Evolutionary conservation across 208 protist species (phyloP), one percentile per base, ranked within the genome.

Genomic region (Naegleria fowleri): DNA sequence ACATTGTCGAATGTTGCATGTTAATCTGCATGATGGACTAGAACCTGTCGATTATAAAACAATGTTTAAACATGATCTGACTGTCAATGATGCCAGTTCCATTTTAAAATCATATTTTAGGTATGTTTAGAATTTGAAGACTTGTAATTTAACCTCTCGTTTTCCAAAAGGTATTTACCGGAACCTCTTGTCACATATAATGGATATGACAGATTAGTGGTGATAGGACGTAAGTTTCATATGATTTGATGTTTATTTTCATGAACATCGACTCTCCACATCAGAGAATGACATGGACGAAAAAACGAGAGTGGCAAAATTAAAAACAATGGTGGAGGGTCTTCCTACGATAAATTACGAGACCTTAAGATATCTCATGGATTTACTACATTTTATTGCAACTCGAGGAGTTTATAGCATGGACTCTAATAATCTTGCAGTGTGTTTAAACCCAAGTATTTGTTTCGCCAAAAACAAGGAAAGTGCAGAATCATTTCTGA

Each of bases 41-140:
- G 40, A 86, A 48, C 83, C 33, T 43, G 16, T 86, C 16, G 83
- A 86, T 39, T 86, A 38, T 86, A 40, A n/a, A 36, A 36, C 67
- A 25, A 36, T 79, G n/a, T 79, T 79, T 9, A 79, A 79, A 79
- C 67, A 86, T 16, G 83, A 86, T 33, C 48, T 39, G 15, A 48
- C 33, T 16, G 5, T 39, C 16, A 86, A 86, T 86, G 83, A 86
- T 48, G 39, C 40, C 0, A 43, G 15, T 29, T 86, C 83, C 16
- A 33, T 86, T 25, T 29, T 86, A 48, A 86, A 86, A 19, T 86
- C 83, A 38, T 86, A 48, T 86, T 86, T 86, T 48, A 86, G 83
- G 41, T 48, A 48, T 48, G 43, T 48, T 48, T n/a, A n/a, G n/a
- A n/a, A n/a, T n/a, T n/a, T n/a, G n/a, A n/a, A n/a, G n/a, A n/a